Evolutionary conservation across 1,284 basidiomycete genomes (phyloP).

Genomic region (Pseudozyma flocculosa): DNA sequence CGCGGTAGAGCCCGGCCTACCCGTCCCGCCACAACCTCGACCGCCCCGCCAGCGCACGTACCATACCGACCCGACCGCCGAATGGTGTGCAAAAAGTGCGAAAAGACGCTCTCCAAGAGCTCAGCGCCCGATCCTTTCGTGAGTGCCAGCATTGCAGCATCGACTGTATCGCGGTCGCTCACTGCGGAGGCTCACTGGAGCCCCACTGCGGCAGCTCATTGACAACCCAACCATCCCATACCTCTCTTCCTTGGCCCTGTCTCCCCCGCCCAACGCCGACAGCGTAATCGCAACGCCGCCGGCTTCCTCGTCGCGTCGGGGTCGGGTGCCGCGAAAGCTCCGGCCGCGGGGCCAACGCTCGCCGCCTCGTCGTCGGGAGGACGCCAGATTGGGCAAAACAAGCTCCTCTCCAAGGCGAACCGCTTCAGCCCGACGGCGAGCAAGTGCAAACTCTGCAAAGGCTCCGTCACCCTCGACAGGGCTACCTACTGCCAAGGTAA

Average conservation of each 20-base stretch:
- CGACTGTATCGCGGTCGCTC: too few relatives aligned
- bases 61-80: too few relatives aligned
- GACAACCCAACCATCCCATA: too few relatives aligned
- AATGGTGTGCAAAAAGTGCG: slow-evolving; percentile 37
- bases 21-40: too few relatives aligned
- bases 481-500: slow-evolving; percentile 38
- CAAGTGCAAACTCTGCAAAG: slow-evolving; percentile 41
- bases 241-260: too few relatives aligned
- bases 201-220: too few relatives aligned
- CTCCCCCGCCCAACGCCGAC: too few relatives aligned
- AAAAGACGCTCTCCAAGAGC: slow-evolving; percentile 17
- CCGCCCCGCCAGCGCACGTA: too few relatives aligned
- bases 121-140: slow-evolving; percentile 29
- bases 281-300: slow-evolving; percentile 23
- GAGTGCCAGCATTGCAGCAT: slow-evolving; percentile 3
- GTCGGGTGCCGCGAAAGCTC: slow-evolving; percentile 1
- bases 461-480: slow-evolving; percentile 25
- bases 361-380: slow-evolving; percentile 3
- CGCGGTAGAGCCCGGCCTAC: too few relatives aligned
- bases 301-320: slow-evolving; percentile 13
- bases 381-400: slow-evolving; percentile 30
- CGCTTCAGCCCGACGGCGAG: slow-evolving; percentile 26
- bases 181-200: too few relatives aligned
- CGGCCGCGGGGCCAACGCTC: not conserved
- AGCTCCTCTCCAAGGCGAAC: slow-evolving; percentile 18